Conservation (phyloP, 2,329 filamentous ascomycete species). For the Aspergillus udagawae region DNA sequence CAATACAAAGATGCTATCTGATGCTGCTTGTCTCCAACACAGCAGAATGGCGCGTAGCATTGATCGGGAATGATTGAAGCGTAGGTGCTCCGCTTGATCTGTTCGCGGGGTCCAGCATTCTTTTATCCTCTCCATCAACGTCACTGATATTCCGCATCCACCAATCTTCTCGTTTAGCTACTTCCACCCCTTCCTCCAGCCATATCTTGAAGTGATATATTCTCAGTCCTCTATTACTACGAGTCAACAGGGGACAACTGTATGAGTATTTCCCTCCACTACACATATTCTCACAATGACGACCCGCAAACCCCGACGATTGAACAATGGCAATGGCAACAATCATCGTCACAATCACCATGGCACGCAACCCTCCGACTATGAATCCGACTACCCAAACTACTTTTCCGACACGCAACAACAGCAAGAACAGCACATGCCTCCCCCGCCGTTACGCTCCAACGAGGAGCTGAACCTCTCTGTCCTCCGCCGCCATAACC, state of each 20-base stretch:
- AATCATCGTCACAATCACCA: conserved; percentile 15
- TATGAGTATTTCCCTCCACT: neutral
- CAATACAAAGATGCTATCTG: neutral
- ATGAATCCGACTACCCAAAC: conserved; percentile 61
- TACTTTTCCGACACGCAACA: conserved; percentile 41
- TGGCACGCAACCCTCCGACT: conserved; percentile 46
- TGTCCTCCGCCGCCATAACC: conserved; percentile 77
- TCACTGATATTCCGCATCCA: neutral
- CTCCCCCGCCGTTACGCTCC: conserved; percentile 53
- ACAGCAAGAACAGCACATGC: conserved; percentile 27
- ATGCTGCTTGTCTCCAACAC: neutral
- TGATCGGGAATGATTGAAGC: neutral
- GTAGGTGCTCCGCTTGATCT: neutral
- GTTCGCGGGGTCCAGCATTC: neutral
- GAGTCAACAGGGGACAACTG: neutral
- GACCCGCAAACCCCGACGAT: conserved; percentile 29
- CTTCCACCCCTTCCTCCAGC: neutral
- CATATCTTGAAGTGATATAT: neutral
- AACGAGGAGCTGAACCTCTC: conserved; percentile 84
- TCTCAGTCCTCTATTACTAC: neutral
- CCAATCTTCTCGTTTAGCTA: neutral
- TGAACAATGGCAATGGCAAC: conserved; percentile 24
- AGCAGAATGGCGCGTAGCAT: neutral
- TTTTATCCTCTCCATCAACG: neutral
- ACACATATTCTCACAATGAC: conserved; percentile 21